Evolutionary conservation across 2,329 filamentous ascomycete species (phyloP).

Genomic region (Dactylellina leptospora): DNA sequence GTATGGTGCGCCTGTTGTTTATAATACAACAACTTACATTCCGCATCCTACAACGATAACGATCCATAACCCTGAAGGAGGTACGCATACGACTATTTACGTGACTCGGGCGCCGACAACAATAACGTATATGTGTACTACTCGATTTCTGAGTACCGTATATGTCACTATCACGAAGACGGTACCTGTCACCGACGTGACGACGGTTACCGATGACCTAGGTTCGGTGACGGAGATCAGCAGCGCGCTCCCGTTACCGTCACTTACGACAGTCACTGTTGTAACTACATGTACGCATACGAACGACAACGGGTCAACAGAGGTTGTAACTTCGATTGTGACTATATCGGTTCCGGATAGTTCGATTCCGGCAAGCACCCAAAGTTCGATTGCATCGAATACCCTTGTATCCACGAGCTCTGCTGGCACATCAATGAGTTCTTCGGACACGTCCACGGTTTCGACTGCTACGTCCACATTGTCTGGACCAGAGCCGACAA

Average conservation of each 20-base stretch:
- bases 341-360: not conserved
- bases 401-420: not conserved
- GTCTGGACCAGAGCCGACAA: not conserved
- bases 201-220: not conserved
- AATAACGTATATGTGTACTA: constrained; percentile 8
- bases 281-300: not conserved
- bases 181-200: constrained; percentile 1
- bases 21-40: constrained; percentile 10
- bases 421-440: not conserved
- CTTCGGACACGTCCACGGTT: not conserved
- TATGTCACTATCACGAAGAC: constrained; percentile 9
- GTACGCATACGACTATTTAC: not conserved
- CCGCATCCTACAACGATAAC: constrained; percentile 2
- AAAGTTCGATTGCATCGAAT: not conserved
- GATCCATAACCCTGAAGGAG: constrained; percentile 5
- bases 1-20: not conserved
- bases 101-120: constrained; percentile 3
- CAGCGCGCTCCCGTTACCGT: not conserved
- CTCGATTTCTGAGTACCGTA: not conserved
- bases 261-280: not conserved
- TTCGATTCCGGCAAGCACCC: not conserved
- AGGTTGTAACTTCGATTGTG: not conserved
- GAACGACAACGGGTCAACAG: constrained; percentile 1
- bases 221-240: constrained; percentile 8
- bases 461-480: not conserved